Evolutionary conservation across 1,139 yeast genomes (phyloP).

Genomic region (Magnusiomyces starmeri): DNA sequence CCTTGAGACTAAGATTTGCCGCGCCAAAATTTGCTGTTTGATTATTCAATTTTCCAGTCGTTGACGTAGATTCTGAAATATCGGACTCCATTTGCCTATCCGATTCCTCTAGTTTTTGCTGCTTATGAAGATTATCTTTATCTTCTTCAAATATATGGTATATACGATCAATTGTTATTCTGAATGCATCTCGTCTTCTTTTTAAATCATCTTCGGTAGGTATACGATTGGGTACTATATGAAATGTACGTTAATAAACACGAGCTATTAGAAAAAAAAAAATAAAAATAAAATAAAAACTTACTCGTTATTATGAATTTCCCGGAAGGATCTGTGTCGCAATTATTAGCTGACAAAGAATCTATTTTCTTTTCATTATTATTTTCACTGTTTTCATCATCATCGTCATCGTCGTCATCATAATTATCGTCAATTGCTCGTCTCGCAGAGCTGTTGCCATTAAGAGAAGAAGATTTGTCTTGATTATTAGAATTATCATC

Average conservation of each 20-base stretch:
- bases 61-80: constrained; percentile 16
- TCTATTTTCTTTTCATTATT: constrained; percentile 15
- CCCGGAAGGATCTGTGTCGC: constrained; percentile 10
- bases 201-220: constrained; percentile 21
- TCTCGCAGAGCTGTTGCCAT: constrained; percentile 11
- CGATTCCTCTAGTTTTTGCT: constrained; percentile 72
- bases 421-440: constrained; percentile 28
- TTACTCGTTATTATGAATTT: constrained; percentile 15
- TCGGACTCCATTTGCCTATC: constrained; percentile 58
- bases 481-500: constrained; percentile 23
- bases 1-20: constrained; percentile 62
- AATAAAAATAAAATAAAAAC: too few species aligned
- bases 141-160: constrained; percentile 85
- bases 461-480: background rate
- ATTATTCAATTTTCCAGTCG: constrained; percentile 17
- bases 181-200: constrained; percentile 15
- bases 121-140: constrained; percentile 65
- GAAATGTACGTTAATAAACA: background rate
- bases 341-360: background rate
- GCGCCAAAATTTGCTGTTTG: constrained; percentile 59
- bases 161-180: constrained; percentile 31
- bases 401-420: constrained; percentile 27
- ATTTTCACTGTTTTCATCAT: constrained; percentile 17
- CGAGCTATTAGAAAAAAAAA: too few species aligned
- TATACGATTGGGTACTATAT: constrained; percentile 15